Base-by-base conservation (phyloP, 352 stramenopile species). In the Salisapilia sapeloensis region DNA sequence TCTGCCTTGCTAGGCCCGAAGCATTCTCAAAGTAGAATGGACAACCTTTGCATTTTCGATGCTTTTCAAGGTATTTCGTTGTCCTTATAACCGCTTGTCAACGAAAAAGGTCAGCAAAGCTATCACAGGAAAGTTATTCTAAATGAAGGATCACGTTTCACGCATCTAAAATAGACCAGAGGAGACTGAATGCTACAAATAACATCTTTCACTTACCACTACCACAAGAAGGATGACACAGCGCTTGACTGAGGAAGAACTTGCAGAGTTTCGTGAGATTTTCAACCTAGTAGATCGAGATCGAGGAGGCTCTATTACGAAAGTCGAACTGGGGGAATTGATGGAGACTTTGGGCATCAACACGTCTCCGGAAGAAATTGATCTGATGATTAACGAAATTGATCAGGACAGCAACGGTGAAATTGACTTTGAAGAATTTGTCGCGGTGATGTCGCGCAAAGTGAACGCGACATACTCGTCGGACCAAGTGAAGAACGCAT, bases 341-440 rank as follows among this genome's bases (percentile, higher is more conserved):
- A 93, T 96, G 80, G 83, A 95, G 42, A 96, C 87, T 4, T 44
- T 96, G 2, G 85, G 83, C 21, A 96, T 96, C 29, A 79, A 95
- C 54, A 91, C 83, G 10, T 91, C 72, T 1, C 72, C 82, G 2
- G 51, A 96, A 46, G 86, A 96, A 37, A 93, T 96, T 29, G 82
- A 96, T 27, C 57, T 95, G 12, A 96, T 96, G 87, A 94, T 96
- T 43, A 65, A 91, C 29, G 87, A 96, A 41, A 96, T 96, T 47
- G 86, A 96, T 48, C 75, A 95, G 48, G 82, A 96, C 56, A 91
- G 69, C 48, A 95, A 94, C 35, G 84, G 83, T 16, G 85, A 95
- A 36, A 95, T 95, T 45, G 85, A 95, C 48, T 96, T 96, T 51
- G 76, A 94, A 51, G 87, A 96, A 48, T 96, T 96, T 41, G 82